These are phyloP conservation scores for Hortaea sp. DNA, from an alignment of 2,329 filamentous ascomycete genomes.

Conservation along the genomic window DNA sequence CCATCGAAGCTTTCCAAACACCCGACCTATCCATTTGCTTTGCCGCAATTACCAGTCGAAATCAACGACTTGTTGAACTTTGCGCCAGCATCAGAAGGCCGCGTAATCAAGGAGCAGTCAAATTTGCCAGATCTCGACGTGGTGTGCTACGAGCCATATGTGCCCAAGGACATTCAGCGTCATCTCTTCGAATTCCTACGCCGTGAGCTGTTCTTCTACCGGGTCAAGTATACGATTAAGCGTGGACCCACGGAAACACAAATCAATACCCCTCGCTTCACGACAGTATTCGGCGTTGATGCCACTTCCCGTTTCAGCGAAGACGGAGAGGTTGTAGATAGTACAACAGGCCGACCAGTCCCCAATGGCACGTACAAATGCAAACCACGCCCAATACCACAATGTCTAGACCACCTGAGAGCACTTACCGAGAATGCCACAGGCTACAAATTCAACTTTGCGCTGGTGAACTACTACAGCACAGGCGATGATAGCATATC, in stretches of 20 bases:
- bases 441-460: constrained; percentile 64
- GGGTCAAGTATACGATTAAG: constrained; percentile 46
- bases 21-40: constrained; percentile 42
- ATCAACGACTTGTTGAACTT: constrained; percentile 34
- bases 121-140: constrained; percentile 64
- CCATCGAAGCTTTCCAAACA: constrained; percentile 30
- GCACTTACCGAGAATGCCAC: constrained; percentile 55
- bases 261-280: constrained; percentile 53
- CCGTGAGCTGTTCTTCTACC: constrained; percentile 56
- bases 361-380: constrained; percentile 46
- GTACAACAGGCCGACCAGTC: constrained; percentile 30
- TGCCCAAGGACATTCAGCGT: constrained; percentile 46
- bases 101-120: constrained; percentile 53
- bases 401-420: constrained; percentile 56
- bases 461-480: constrained; percentile 76
- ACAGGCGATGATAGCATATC: constrained; percentile 65
- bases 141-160: constrained; percentile 65
- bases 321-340: constrained; percentile 30
- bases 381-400: constrained; percentile 58
- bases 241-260: constrained; percentile 52
- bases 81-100: constrained; percentile 39
- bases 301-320: constrained; percentile 51
- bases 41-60: constrained; percentile 37
- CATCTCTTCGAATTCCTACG: constrained; percentile 63
- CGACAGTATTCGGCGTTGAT: constrained; percentile 51